Percentiles rank a stretch among this genome's conserved stretches.
Conservation (phyloP, 2,329 filamentous ascomycete species). For the Hymenoscyphus salicellus region DNA sequence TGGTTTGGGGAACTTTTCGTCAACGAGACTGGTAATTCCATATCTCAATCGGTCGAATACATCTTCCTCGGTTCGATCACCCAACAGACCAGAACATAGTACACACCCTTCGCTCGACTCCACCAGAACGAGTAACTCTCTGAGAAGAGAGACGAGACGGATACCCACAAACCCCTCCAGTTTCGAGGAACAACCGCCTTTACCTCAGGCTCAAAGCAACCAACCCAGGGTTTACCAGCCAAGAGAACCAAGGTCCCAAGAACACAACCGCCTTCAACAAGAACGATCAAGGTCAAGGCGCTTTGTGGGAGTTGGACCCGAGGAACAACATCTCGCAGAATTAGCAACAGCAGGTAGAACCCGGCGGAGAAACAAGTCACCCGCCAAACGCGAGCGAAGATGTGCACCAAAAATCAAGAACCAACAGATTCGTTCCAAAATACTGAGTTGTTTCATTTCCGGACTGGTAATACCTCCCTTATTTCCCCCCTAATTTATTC, state of each 20-base stretch:
- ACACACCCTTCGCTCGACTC: constrained; percentile 17
- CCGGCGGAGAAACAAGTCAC: constrained; percentile 37
- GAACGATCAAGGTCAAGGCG: constrained; percentile 9
- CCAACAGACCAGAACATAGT: constrained; percentile 17
- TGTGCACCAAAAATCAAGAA: constrained; percentile 54
- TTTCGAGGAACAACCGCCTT: constrained; percentile 14
- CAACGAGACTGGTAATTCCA: constrained; percentile 43
- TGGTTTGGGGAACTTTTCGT: constrained; percentile 40
- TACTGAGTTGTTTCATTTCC: constrained; percentile 62
- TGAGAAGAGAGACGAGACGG: constrained; percentile 9
- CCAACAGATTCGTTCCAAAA: constrained; percentile 50
- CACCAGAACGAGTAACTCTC: constrained; percentile 14
- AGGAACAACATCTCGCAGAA: constrained; percentile 47
- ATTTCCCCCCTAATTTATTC: background rate
- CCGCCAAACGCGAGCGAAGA: constrained; percentile 17
- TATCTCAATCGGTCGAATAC: constrained; percentile 42
- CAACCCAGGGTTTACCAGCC: background rate
- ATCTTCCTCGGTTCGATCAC: constrained; percentile 35
- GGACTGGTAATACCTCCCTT: constrained; percentile 40
- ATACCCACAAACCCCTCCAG: background rate
- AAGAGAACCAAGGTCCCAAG: background rate
- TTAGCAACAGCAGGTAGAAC: constrained; percentile 44
- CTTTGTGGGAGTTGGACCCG: constrained; percentile 46
- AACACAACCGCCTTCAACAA: constrained; percentile 8
- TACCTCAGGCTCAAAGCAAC: constrained; percentile 15